Percentiles rank a stretch among this genome's conserved stretches.
Conservation (phyloP, 2,329 filamentous ascomycete species). For the Neoascochyta sp. region DNA sequence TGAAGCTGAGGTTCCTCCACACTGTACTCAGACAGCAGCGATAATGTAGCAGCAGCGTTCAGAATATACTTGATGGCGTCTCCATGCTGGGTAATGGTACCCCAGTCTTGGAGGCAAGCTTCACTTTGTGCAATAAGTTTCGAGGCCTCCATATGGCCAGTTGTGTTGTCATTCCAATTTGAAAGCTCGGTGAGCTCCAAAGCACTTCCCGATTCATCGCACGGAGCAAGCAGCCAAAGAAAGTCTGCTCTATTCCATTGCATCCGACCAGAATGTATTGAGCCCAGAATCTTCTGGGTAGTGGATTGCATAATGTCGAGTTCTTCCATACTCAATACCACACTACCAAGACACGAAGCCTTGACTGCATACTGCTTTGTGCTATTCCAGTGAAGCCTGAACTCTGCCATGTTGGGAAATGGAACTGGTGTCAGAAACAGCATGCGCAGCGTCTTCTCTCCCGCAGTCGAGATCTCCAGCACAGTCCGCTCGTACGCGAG, state of each 20-base stretch:
- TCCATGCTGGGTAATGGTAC: constrained; percentile 17
- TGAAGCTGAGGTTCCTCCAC: constrained; percentile 8
- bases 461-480: constrained; percentile 11
- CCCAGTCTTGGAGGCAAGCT: constrained; percentile 16
- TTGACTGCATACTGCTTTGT: constrained; percentile 18
- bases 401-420: constrained; percentile 16
- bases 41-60: neutral
- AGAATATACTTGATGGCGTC: constrained; percentile 24
- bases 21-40: neutral
- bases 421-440: constrained; percentile 18
- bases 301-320: constrained; percentile 17
- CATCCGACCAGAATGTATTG: constrained; percentile 21
- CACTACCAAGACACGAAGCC: constrained; percentile 9
- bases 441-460: constrained; percentile 16
- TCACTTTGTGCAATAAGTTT: constrained; percentile 10
- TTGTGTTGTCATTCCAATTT: constrained; percentile 14
- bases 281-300: constrained; percentile 26
- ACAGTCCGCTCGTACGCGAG: constrained; percentile 18
- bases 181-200: constrained; percentile 10
- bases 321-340: constrained; percentile 12
- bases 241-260: constrained; percentile 24
- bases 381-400: constrained; percentile 33
- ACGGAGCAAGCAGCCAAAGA: constrained; percentile 28
- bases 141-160: constrained; percentile 8
- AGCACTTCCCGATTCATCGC: constrained; percentile 6